Evolutionary conservation across 2,329 filamentous ascomycete species (phyloP).

Genomic region (Saccharata proteae): DNA sequence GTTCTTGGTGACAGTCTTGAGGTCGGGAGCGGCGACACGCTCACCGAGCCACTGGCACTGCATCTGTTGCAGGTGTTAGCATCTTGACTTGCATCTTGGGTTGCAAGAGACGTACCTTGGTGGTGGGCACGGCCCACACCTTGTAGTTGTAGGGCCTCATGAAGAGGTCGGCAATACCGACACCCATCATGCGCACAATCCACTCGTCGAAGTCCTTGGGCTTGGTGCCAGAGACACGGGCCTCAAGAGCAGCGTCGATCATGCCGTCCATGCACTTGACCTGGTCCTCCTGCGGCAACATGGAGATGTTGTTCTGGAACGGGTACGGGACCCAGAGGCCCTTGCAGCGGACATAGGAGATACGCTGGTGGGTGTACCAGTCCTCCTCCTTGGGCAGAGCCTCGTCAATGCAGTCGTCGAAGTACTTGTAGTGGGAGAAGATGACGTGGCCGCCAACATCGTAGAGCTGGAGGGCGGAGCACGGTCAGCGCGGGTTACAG

Average conservation of each 20-base stretch:
- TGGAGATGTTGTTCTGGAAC: slow-evolving; percentile 99
- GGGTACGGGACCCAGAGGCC: slow-evolving; percentile 94
- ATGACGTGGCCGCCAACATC: slow-evolving; percentile 98
- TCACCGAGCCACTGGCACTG: slow-evolving; percentile 98
- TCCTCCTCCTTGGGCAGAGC: slow-evolving; percentile 86
- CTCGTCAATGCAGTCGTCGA: slow-evolving; percentile 97
- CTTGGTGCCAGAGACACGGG: slow-evolving; percentile 77
- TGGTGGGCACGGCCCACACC: slow-evolving; percentile 97
- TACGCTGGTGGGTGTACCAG: slow-evolving; percentile 96
- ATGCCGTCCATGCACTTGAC: slow-evolving; percentile 88
- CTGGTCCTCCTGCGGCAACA: slow-evolving; percentile 95
- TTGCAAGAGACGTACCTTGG: slow-evolving; percentile 54
- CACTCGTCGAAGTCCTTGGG: slow-evolving; percentile 97
- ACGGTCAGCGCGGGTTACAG: slow-evolving; percentile 13
- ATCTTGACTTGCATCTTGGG: not conserved
- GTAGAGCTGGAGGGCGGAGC: slow-evolving; percentile 56
- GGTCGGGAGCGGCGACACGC: slow-evolving; percentile 90
- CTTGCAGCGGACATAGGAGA: slow-evolving; percentile 98
- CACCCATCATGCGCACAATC: slow-evolving; percentile 86
- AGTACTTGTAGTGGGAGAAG: slow-evolving; percentile 99
- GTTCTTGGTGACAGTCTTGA: slow-evolving; percentile 89
- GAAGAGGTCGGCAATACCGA: slow-evolving; percentile 85
- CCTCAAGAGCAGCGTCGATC: slow-evolving; percentile 85
- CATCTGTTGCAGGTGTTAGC: slow-evolving; percentile 55
- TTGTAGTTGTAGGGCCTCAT: slow-evolving; percentile 99